Evolutionary conservation across 2,329 filamentous ascomycete genomes (phyloP).

Genomic region (Truncatella angustata): DNA sequence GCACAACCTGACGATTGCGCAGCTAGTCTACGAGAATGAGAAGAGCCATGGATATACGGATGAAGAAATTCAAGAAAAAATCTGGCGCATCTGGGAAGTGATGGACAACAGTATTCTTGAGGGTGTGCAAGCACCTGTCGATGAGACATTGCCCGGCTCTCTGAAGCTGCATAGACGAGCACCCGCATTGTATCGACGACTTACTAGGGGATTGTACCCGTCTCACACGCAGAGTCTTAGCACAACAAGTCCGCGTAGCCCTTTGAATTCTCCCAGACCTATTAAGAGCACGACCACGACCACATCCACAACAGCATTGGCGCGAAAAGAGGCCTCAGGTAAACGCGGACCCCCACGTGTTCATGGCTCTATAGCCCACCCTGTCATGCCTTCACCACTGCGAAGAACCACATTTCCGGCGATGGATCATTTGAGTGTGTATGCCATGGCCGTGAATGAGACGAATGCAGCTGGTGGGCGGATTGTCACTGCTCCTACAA

Average conservation of each 20-base stretch:
- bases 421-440: constrained; percentile 50
- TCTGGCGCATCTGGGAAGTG: constrained; percentile 49
- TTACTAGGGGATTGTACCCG: constrained; percentile 46
- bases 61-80: constrained; percentile 45
- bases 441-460: constrained; percentile 51
- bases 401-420: constrained; percentile 47
- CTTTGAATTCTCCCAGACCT: too few species aligned
- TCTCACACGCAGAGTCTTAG: constrained; percentile 24
- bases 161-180: constrained; percentile 46
- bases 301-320: constrained; percentile 15
- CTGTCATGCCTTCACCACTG: constrained; percentile 42
- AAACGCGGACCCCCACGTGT: constrained; percentile 37
- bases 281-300: constrained; percentile 3
- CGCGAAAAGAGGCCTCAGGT: constrained; percentile 15
- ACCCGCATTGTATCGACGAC: constrained; percentile 41
- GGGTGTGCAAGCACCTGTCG: constrained; percentile 43
- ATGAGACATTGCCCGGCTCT: constrained; percentile 42
- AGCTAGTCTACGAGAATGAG: constrained; percentile 51
- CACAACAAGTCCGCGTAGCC: too few species aligned
- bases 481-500: constrained; percentile 51
- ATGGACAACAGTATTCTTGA: constrained; percentile 52
- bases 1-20: constrained; percentile 50
- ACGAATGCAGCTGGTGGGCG: constrained; percentile 51
- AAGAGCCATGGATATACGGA: constrained; percentile 50
- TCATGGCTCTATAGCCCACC: constrained; percentile 44